A percentile compares a stretch with the other conserved stretches of the same genome.
Evolutionary conservation across 257 asterid genomes (phyloP).

Genomic region (Handroanthus guayacan): DNA sequence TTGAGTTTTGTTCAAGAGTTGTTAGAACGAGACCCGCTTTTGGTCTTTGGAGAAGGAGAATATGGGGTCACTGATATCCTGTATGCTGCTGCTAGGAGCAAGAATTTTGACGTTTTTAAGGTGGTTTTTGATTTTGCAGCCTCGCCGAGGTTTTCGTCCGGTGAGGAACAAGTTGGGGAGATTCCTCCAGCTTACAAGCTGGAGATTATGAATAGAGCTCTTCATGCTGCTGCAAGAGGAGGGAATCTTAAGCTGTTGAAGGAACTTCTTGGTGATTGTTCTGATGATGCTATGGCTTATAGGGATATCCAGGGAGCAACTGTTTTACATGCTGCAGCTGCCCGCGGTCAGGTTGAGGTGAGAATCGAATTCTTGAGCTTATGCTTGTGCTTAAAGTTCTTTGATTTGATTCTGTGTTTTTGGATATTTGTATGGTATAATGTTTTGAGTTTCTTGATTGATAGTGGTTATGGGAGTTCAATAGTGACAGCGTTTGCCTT

Average conservation of each 20-base stretch:
- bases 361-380: conserved; percentile 20
- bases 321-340: conserved; percentile 89
- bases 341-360: conserved; percentile 87
- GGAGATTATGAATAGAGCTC: conserved; percentile 86
- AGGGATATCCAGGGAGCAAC: conserved; percentile 83
- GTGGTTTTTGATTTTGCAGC: conserved; percentile 69
- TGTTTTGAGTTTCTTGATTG: not conserved
- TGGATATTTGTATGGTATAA: too few relatives aligned
- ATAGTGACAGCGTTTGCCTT: not conserved
- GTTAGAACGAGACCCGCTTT: conserved; percentile 75
- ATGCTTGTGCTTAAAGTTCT: not conserved
- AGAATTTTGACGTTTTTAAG: conserved; percentile 66
- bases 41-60: conserved; percentile 94
- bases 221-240: conserved; percentile 98
- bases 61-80: conserved; percentile 88
- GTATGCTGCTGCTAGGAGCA: conserved; percentile 90
- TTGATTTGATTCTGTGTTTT: not conserved
- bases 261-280: conserved; percentile 71
- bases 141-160: conserved; percentile 61
- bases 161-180: conserved; percentile 58
- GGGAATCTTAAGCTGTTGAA: conserved; percentile 73
- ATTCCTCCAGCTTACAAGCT: conserved; percentile 74
- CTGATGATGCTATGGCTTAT: conserved; percentile 64
- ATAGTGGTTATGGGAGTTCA: not conserved
- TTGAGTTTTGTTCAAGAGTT: conserved; percentile 65